These are phyloP conservation scores for Halocafeteria seosinensis DNA, from an alignment of 108 stramenopile species.

Conservation along the genomic window DNA sequence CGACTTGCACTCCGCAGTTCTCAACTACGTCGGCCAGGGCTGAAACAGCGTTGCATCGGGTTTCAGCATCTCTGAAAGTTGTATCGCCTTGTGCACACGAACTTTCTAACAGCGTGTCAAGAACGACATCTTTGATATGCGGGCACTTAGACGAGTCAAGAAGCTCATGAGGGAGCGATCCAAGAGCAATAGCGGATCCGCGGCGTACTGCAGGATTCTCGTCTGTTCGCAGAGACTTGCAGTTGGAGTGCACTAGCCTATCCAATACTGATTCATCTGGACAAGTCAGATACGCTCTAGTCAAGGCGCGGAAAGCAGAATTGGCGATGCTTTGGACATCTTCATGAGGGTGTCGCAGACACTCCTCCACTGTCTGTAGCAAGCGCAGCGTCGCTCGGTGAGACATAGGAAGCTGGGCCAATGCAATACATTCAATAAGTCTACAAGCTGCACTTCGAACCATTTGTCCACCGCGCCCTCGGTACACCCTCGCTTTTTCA, in stretches of 20 bases:
- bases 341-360: slow-evolving; percentile 73
- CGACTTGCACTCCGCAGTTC: slow-evolving; percentile 34
- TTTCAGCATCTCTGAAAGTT: slow-evolving; percentile 73
- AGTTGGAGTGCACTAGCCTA: slow-evolving; percentile 35
- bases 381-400: slow-evolving; percentile 61
- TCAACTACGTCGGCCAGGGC: slow-evolving; percentile 48
- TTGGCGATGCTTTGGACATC: slow-evolving; percentile 59
- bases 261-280: slow-evolving; percentile 50
- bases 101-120: slow-evolving; percentile 28
- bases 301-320: slow-evolving; percentile 48
- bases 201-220: slow-evolving; percentile 79
- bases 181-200: slow-evolving; percentile 73
- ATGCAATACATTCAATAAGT: slow-evolving; percentile 66
- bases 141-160: slow-evolving; percentile 5
- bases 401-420: slow-evolving; percentile 45
- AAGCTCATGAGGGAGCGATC: slow-evolving; percentile 56
- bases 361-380: slow-evolving; percentile 72
- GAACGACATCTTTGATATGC: slow-evolving; percentile 10
- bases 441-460: slow-evolving; percentile 72
- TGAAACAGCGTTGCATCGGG: slow-evolving; percentile 64
- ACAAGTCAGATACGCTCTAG: slow-evolving; percentile 31
- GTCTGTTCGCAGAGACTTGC: slow-evolving; percentile 43
- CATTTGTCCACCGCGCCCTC: slow-evolving; percentile 84
- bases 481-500: slow-evolving; percentile 79
- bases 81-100: not conserved